Percentiles rank a stretch among this genome's conserved stretches.
phyloP scores from a whole-genome alignment of 129 eudicot genomes.

The Chrysanthemum makinoi region DNA sequence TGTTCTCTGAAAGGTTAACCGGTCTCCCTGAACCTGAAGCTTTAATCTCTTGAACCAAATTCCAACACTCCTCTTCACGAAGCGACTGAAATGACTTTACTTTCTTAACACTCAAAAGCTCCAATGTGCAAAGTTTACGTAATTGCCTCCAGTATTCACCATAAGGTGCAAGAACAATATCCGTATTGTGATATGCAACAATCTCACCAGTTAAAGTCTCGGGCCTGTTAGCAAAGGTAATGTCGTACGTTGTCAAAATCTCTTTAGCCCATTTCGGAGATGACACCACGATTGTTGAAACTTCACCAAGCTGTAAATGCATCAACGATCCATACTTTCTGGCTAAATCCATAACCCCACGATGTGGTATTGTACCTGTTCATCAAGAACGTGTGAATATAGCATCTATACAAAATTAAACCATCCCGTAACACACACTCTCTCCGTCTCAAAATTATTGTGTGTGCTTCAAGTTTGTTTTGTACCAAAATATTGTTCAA shows the following conservation, averaged over 20 bases:
- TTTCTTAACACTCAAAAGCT: slow-evolving; percentile 10
- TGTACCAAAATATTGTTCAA: too few relatives aligned
- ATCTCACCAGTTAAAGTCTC: neutral
- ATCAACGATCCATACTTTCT: slow-evolving; percentile 29
- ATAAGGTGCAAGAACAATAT: slow-evolving; percentile 22
- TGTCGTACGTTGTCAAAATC: slow-evolving; percentile 14
- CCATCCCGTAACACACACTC: too few relatives aligned
- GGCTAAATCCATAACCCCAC: slow-evolving; percentile 20
- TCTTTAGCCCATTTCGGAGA: slow-evolving; percentile 29
- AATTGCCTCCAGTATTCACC: slow-evolving; percentile 17
- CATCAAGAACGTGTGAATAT: too few relatives aligned
- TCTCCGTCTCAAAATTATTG: too few relatives aligned
- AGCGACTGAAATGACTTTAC: neutral
- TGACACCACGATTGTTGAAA: slow-evolving; percentile 25
- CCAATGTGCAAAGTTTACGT: slow-evolving; percentile 12
- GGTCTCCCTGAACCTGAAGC: too few relatives aligned
- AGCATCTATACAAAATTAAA: too few relatives aligned
- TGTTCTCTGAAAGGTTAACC: too few relatives aligned
- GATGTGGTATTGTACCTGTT: slow-evolving; percentile 25
- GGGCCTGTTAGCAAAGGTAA: slow-evolving; percentile 28
- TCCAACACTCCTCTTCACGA: slow-evolving; percentile 11
- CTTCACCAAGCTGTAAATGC: slow-evolving; percentile 32
- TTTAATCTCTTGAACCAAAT: neutral
- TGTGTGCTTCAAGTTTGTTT: too few relatives aligned
- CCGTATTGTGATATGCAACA: slow-evolving; percentile 9